Base-by-base conservation (phyloP, 768 basidiomycete species). In the Russula abietina region DNA sequence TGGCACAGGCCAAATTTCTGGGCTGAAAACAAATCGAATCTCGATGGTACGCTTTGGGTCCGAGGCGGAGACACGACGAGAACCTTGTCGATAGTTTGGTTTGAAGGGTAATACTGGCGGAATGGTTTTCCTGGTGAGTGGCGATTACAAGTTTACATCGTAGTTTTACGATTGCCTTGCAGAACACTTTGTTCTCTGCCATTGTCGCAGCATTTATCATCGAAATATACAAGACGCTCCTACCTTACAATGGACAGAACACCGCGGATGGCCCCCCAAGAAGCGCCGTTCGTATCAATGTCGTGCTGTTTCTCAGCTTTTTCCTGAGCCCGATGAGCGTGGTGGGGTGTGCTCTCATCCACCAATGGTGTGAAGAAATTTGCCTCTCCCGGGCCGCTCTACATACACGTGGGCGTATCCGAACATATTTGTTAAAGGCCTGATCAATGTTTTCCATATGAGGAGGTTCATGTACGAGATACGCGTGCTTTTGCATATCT, bases 191-290 rank as follows among this genome's bases (percentile, higher is more conserved):
- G 8, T 69, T 69, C 54, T 65, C 68, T n/a, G 55, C 65, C 24
- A 68, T 62, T 19, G 60, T 68, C 36, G 60, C 67, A 24, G 46
- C 64, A 33, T 68, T 69, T 32, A 62, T 69, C 46, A 63, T 68
- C 45, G 61, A 68, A 53, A 62, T 55, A 48, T 69, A 69, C 58
- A 59, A 65, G 50, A 54, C 19, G 0, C 45, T 69, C n/a, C 49
- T 38, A 14, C 57, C 68, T 8, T 48, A 55, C 41, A 49, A 38
- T n/a, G 17, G 49, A 4, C 30, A 24, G 14, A 11, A 3, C 10
- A 16, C 38, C 38, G 14, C 8, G 33, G 8, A 6, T 11, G 8
- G 2, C 7, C 33, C 33, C 14, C 38, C 0, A 16, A 1, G 38
- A 0, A 0, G 10, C 38, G 14, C 38, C 38, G 10, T 66, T 33